Conservation (phyloP, 306 rosid genomes). For the Acacia melanoxylon region DNA sequence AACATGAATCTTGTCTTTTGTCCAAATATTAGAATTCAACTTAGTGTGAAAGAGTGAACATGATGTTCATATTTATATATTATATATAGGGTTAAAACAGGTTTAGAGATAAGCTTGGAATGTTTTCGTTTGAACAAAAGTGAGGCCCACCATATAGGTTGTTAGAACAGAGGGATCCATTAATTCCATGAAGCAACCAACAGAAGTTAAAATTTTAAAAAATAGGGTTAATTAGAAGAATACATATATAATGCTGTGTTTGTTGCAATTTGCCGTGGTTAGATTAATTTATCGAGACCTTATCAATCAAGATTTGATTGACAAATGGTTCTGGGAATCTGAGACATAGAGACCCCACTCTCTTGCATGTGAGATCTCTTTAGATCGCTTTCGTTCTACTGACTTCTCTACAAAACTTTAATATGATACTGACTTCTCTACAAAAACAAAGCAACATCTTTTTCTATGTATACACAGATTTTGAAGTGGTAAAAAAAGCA, state of each 20-base stretch:
- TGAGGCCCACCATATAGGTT: slow-evolving; percentile 19
- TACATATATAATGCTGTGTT: background rate
- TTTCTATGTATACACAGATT: background rate
- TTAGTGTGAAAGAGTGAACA: background rate
- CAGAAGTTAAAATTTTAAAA: background rate
- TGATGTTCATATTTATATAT: background rate
- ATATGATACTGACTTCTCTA: slow-evolving; percentile 1
- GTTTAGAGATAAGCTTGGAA: background rate
- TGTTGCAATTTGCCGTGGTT: slow-evolving; percentile 43
- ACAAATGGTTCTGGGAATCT: slow-evolving; percentile 49
- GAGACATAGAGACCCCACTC: slow-evolving; percentile 60
- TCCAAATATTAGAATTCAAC: slow-evolving; percentile 18
- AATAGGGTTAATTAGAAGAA: background rate
- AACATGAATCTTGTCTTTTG: background rate
- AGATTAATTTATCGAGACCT: slow-evolving; percentile 41
- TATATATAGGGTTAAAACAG: background rate
- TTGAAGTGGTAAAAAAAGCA: slow-evolving; percentile 5
- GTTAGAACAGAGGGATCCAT: background rate
- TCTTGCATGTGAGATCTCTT: slow-evolving; percentile 26
- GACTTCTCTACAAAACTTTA: background rate
- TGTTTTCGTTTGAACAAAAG: background rate
- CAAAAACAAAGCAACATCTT: background rate
- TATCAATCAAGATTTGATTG: slow-evolving; percentile 44
- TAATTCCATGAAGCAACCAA: slow-evolving; percentile 2
- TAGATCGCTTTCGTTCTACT: slow-evolving; percentile 15